Percentiles rank a stretch among this genome's conserved stretches.
phyloP scores from a whole-genome alignment of 2,329 filamentous ascomycete species.

The Aspergillus melleus region DNA sequence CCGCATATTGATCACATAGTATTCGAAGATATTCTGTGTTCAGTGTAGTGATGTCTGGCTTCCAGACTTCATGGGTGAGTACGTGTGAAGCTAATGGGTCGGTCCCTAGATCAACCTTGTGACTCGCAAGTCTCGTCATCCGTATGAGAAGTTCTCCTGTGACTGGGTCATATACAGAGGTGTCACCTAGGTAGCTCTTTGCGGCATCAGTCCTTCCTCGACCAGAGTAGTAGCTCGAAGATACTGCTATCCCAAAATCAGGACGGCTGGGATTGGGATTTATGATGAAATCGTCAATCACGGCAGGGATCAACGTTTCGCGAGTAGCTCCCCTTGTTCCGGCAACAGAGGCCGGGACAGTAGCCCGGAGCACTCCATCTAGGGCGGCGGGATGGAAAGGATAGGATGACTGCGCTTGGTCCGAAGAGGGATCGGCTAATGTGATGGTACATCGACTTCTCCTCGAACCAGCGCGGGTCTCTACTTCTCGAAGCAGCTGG shows the following conservation, averaged over 20 bases:
- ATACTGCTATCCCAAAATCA: background rate
- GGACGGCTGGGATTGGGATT: constrained; percentile 1
- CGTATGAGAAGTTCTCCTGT: constrained; percentile 6
- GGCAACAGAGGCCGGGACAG: background rate
- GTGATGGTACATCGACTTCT: constrained; percentile 2
- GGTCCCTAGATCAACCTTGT: constrained; percentile 2
- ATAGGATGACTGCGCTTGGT: constrained; percentile 6
- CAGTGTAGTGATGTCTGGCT: constrained; percentile 6
- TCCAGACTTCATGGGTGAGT: constrained; percentile 3
- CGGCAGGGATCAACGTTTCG: constrained; percentile 3
- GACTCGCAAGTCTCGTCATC: constrained; percentile 3
- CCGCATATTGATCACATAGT: background rate
- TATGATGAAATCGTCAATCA: constrained; percentile 9
- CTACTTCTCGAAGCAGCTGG: constrained; percentile 7
- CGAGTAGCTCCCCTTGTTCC: background rate
- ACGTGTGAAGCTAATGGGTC: constrained; percentile 1
- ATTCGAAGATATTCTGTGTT: background rate
- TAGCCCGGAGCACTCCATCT: constrained; percentile 7
- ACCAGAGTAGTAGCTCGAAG: constrained; percentile 6
- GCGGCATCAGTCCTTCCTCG: background rate
- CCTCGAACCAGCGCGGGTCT: constrained; percentile 4
- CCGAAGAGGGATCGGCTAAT: constrained; percentile 1
- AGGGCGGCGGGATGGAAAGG: constrained; percentile 8
- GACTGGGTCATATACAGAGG: constrained; percentile 5
- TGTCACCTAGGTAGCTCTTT: constrained; percentile 4